Evolutionary conservation across 2,329 filamentous ascomycete genomes (phyloP).

Genomic region (Fusarium albosuccineum): DNA sequence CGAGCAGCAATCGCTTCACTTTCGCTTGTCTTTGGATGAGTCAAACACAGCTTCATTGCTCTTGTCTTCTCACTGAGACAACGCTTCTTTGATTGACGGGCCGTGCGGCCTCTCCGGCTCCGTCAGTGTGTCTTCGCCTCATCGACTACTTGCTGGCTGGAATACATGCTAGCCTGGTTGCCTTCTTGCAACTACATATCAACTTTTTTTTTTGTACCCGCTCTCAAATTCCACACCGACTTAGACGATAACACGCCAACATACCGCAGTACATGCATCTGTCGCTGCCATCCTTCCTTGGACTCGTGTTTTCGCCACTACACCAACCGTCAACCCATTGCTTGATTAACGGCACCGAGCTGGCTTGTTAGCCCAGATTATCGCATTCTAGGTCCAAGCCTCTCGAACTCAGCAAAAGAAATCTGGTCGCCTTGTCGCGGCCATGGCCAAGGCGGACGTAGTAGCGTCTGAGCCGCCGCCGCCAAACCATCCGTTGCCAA

Average conservation of each 20-base stretch:
- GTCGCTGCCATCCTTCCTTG: slow-evolving; percentile 25
- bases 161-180: slow-evolving; percentile 28
- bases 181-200: slow-evolving; percentile 34
- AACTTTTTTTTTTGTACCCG: slow-evolving; percentile 23
- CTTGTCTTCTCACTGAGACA: slow-evolving; percentile 30
- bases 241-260: slow-evolving; percentile 32
- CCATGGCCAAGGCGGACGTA: slow-evolving; percentile 51
- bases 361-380: slow-evolving; percentile 13
- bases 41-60: slow-evolving; percentile 31
- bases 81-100: slow-evolving; percentile 32
- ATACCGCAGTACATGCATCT: slow-evolving; percentile 37
- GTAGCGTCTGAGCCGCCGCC: slow-evolving; percentile 47
- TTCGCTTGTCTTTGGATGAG: slow-evolving; percentile 30
- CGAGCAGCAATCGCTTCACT: slow-evolving; percentile 31
- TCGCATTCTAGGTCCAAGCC: slow-evolving; percentile 10
- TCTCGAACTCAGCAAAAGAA: slow-evolving; percentile 19
- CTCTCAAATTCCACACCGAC: slow-evolving; percentile 14
- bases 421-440: slow-evolving; percentile 38
- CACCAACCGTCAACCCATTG: slow-evolving; percentile 22
- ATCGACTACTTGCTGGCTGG: slow-evolving; percentile 30
- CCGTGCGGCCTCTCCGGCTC: slow-evolving; percentile 30
- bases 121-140: slow-evolving; percentile 33
- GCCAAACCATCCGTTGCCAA: slow-evolving; percentile 41
- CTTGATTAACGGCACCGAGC: slow-evolving; percentile 22
- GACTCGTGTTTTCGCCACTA: slow-evolving; percentile 26